These are phyloP conservation scores for Coemansia sp. DNA, from an alignment of 192 early-diverging fungal species.

Conservation along the genomic window DNA sequence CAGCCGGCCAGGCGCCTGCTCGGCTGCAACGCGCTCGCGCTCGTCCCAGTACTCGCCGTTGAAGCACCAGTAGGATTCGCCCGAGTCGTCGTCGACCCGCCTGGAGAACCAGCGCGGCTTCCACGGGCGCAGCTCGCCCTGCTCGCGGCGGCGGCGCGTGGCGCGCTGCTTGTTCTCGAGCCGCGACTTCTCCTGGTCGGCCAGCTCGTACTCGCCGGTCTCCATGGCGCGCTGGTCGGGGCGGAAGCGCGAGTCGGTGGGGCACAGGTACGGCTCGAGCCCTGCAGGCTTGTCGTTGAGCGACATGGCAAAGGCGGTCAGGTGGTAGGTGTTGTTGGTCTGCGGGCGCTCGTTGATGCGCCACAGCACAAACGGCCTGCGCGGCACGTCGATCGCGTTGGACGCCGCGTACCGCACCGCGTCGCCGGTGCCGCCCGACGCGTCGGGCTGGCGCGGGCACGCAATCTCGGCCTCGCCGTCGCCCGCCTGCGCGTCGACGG, in stretches of 20 bases:
- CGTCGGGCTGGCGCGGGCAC: slow-evolving; percentile 10
- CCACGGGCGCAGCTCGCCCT: slow-evolving; percentile 55
- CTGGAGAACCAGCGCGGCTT: slow-evolving; percentile 78
- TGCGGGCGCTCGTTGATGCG: slow-evolving; percentile 54
- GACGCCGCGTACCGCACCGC: slow-evolving; percentile 24
- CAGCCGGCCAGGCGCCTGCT: not conserved
- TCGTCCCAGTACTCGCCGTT: slow-evolving; percentile 69
- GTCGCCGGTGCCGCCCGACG: slow-evolving; percentile 16
- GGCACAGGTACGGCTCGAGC: slow-evolving; percentile 62
- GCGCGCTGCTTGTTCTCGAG: slow-evolving; percentile 74
- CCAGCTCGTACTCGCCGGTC: slow-evolving; percentile 71
- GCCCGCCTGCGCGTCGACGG: slow-evolving; percentile 5
- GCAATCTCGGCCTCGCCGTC: slow-evolving; percentile 22
- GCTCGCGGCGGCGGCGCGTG: slow-evolving; percentile 57
- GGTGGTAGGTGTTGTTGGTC: slow-evolving; percentile 60
- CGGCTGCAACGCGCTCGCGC: slow-evolving; percentile 45
- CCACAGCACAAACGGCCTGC: slow-evolving; percentile 60
- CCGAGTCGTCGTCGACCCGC: slow-evolving; percentile 62
- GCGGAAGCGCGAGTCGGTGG: slow-evolving; percentile 77
- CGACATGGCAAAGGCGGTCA: slow-evolving; percentile 73
- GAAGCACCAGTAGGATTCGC: slow-evolving; percentile 65
- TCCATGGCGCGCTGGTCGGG: slow-evolving; percentile 88
- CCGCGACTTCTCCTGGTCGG: slow-evolving; percentile 65
- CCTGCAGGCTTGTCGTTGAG: slow-evolving; percentile 65
- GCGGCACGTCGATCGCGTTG: slow-evolving; percentile 37